Conservation (phyloP, 176 grass and related monocot genomes). For the Chloris gayana region DNA sequence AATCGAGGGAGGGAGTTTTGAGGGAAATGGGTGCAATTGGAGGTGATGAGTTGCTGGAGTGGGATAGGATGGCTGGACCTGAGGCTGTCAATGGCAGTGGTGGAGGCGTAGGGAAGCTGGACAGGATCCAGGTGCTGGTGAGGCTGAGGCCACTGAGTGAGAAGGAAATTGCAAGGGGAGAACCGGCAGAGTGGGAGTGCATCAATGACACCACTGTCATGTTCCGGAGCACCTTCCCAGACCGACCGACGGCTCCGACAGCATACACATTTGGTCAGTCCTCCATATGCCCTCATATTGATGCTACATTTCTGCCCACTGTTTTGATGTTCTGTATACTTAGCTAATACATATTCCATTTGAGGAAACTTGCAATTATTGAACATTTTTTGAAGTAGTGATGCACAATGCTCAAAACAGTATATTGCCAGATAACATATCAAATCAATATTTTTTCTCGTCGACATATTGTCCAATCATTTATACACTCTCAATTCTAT, state of each 20-base stretch:
- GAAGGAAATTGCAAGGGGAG: slow-evolving; percentile 72
- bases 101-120: slow-evolving; percentile 41
- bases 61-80: slow-evolving; percentile 45
- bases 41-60: slow-evolving; percentile 53
- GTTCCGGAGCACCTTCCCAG: slow-evolving; percentile 75
- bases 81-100: slow-evolving; percentile 31
- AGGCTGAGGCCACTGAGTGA: slow-evolving; percentile 85
- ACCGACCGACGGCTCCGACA: slow-evolving; percentile 66
- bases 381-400: background rate
- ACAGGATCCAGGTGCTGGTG: slow-evolving; percentile 89
- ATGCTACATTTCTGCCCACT: slow-evolving; percentile 11
- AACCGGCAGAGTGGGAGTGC: slow-evolving; percentile 93
- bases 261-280: slow-evolving; percentile 90
- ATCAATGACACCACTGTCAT: slow-evolving; percentile 92
- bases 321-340: slow-evolving; percentile 13
- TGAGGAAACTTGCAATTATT: background rate
- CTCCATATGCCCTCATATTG: slow-evolving; percentile 15
- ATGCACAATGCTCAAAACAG: background rate
- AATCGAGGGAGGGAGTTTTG: slow-evolving; percentile 7
- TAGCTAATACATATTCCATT: background rate
- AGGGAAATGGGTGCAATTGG: slow-evolving; percentile 74
- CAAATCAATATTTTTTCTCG: background rate
- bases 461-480: background rate
- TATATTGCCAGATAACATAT: background rate
- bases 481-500: background rate